Evolutionary conservation across 345 rosid species (phyloP).

Genomic region (Ceriops zippeliana): DNA sequence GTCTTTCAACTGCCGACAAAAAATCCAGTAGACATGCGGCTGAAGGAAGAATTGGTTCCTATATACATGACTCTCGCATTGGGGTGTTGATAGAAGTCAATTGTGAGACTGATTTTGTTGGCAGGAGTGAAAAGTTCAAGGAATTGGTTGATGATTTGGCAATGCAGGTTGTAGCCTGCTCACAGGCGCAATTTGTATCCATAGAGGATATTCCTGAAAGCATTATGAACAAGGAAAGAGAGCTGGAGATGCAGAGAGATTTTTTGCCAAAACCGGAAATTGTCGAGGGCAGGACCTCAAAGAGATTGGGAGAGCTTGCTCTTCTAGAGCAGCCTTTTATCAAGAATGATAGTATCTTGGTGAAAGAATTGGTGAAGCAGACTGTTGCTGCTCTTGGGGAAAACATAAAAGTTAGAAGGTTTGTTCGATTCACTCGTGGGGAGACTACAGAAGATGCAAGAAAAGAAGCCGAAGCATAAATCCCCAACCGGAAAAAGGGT

Average conservation of each 20-base stretch:
- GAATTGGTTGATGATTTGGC: constrained; percentile 87
- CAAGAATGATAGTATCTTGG: constrained; percentile 64
- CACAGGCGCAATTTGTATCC: constrained; percentile 81
- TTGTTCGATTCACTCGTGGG: constrained; percentile 70
- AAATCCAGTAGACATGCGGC: constrained; percentile 92
- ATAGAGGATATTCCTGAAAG: constrained; percentile 63
- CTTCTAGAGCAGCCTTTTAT: constrained; percentile 80
- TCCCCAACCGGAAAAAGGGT: not conserved
- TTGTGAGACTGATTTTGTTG: constrained; percentile 93
- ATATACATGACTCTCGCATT: constrained; percentile 84
- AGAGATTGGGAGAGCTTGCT: constrained; percentile 83
- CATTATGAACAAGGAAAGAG: constrained; percentile 60
- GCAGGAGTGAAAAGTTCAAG: constrained; percentile 83
- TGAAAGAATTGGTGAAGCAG: constrained; percentile 86
- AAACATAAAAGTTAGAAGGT: constrained; percentile 78
- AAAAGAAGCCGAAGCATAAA: constrained; percentile 18
- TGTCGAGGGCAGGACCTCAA: constrained; percentile 79
- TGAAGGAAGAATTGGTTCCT: constrained; percentile 90
- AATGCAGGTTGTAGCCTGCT: constrained; percentile 52
- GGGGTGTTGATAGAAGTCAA: constrained; percentile 92
- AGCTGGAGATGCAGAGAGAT: constrained; percentile 90
- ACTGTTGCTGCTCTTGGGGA: constrained; percentile 88
- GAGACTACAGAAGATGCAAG: constrained; percentile 37
- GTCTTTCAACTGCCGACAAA: constrained; percentile 88
- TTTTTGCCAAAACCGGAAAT: constrained; percentile 77